Conservation (phyloP, 441 rosid genomes). For the Croton setiger region DNA sequence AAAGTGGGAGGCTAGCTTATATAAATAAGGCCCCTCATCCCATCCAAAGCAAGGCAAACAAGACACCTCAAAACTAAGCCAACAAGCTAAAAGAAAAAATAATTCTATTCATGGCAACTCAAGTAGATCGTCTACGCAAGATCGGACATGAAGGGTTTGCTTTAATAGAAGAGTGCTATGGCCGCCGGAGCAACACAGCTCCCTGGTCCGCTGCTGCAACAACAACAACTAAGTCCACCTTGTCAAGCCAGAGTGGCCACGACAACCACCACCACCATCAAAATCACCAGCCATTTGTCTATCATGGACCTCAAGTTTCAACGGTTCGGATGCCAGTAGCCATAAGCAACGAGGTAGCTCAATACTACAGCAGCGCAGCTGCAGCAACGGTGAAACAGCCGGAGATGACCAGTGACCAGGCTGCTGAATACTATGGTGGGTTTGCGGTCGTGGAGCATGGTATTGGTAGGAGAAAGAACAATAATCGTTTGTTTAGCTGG, state of each 20-base stretch:
- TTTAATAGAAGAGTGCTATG: not conserved
- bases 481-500: too few relatives aligned
- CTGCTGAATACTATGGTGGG: slow-evolving; percentile 11
- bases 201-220: too few relatives aligned
- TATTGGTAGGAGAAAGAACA: not conserved
- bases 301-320: slow-evolving; percentile 16
- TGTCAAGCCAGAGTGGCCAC: slow-evolving; percentile 4
- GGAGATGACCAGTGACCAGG: slow-evolving; percentile 2
- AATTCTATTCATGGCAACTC: not conserved
- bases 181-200: not conserved
- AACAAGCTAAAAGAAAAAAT: not conserved
- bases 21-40: not conserved
- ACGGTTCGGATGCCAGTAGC: slow-evolving; percentile 7
- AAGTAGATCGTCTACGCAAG: not conserved
- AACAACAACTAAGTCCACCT: too few relatives aligned
- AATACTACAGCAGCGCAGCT: not conserved
- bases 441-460: slow-evolving; percentile 1
- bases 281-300: not conserved
- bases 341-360: slow-evolving; percentile 10
- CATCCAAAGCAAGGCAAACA: not conserved
- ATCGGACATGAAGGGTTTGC: slow-evolving; percentile 16
- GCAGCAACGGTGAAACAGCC: too few relatives aligned
- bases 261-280: not conserved
- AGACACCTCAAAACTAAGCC: not conserved
- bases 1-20: not conserved